Conservation (phyloP, 495 filamentous ascomycete species). For the Penicillium longicatenatum region DNA sequence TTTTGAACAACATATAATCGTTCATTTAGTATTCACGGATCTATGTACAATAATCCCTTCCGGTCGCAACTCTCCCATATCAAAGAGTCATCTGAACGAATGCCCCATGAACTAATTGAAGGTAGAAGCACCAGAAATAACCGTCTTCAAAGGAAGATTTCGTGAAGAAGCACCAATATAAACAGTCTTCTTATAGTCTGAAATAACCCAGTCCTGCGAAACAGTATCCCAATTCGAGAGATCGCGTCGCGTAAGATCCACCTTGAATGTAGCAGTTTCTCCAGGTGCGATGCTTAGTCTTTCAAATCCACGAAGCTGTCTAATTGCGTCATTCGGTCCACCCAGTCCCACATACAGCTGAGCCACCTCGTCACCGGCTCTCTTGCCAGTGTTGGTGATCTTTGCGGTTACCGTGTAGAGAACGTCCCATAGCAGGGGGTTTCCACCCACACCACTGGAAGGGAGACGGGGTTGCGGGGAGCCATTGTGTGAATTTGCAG, state of each 20-base stretch:
- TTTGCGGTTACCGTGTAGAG: slow-evolving; percentile 48
- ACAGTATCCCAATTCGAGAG: slow-evolving; percentile 66
- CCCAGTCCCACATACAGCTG: slow-evolving; percentile 69
- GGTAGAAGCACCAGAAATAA: not conserved
- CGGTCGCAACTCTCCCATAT: no score
- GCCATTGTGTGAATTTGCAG: slow-evolving; percentile 6
- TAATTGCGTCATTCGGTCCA: slow-evolving; percentile 23
- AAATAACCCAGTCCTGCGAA: slow-evolving; percentile 66
- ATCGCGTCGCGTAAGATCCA: slow-evolving; percentile 62
- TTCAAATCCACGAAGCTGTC: slow-evolving; percentile 61
- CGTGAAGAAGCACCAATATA: slow-evolving; percentile 61
- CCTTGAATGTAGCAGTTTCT: slow-evolving; percentile 44
- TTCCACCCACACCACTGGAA: slow-evolving; percentile 55
- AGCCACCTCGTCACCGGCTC: slow-evolving; percentile 57
- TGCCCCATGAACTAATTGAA: not conserved
- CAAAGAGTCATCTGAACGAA: not conserved
- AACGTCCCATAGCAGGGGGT: slow-evolving; percentile 57
- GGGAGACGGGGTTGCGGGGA: slow-evolving; percentile 33
- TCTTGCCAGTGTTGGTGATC: slow-evolving; percentile 53
- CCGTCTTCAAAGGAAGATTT: slow-evolving; percentile 20
- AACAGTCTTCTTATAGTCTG: slow-evolving; percentile 34
- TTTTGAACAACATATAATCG: no score
- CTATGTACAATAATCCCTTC: no score
- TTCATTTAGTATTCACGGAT: no score
- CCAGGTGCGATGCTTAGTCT: slow-evolving; percentile 52